A percentile compares a stretch with the other conserved stretches of the same genome.
Evolutionary conservation across 177 flowering plant genomes (phyloP).

Genomic region (Telopea speciosissima): DNA sequence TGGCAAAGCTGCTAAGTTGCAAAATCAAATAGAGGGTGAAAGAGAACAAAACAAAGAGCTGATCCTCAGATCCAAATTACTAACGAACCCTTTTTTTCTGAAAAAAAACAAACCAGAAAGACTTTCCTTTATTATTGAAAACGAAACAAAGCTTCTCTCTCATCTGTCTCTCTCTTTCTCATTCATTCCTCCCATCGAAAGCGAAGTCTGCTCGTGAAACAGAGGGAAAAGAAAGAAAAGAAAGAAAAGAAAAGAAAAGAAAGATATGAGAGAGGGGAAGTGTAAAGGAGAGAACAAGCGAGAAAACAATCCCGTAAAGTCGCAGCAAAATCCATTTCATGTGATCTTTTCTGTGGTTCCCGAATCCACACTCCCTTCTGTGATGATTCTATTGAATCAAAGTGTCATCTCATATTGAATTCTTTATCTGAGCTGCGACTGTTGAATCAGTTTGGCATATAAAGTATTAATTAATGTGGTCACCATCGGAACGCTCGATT

Average conservation of each 20-base stretch:
- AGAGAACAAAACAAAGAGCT: background rate
- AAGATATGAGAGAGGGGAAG: background rate
- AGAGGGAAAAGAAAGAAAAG: background rate
- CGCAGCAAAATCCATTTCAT: slow-evolving; percentile 16
- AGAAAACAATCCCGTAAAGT: slow-evolving; percentile 9
- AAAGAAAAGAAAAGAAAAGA: background rate
- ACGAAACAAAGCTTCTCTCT: too few relatives aligned
- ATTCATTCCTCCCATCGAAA: slow-evolving; percentile 7
- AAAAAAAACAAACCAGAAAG: background rate
- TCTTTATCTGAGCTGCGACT: slow-evolving; percentile 1
- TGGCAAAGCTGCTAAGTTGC: background rate
- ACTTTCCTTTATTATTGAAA: too few relatives aligned
- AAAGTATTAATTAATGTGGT: background rate
- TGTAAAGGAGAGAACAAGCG: background rate
- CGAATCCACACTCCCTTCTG: slow-evolving; percentile 15
- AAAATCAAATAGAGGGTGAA: background rate
- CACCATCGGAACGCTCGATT: background rate
- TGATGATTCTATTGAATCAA: slow-evolving; percentile 8
- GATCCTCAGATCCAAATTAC: slow-evolving; percentile 1
- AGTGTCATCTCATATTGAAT: background rate
- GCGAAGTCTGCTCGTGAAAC: slow-evolving; percentile 10
- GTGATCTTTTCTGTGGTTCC: slow-evolving; percentile 2
- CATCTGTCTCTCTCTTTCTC: too few relatives aligned
- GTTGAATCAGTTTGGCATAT: background rate
- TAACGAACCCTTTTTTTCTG: too few relatives aligned